A percentile compares a stretch with the other conserved stretches of the same genome.
Evolutionary conservation across 169 alveolate genomes (phyloP).

Genomic region (Eimeria mitis): DNA sequence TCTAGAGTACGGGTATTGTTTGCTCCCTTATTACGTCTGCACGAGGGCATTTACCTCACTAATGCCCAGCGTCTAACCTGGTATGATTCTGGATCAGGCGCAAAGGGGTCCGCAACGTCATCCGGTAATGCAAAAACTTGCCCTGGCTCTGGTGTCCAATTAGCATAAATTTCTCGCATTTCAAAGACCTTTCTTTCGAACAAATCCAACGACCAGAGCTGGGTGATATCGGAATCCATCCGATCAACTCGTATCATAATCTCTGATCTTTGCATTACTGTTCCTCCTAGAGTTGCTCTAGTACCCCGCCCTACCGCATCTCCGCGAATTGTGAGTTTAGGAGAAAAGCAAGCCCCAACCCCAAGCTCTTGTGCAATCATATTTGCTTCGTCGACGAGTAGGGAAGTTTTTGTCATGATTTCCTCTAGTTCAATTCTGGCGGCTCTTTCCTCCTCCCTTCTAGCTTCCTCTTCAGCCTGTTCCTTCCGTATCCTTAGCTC

Average conservation of each 20-base stretch:
- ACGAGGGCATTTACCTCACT: neutral
- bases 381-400: conserved; percentile 81
- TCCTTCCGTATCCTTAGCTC: conserved; percentile 46
- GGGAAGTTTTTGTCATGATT: conserved; percentile 71
- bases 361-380: conserved; percentile 82
- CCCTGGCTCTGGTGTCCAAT: conserved; percentile 44
- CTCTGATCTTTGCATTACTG: conserved; percentile 81
- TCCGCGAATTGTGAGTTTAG: conserved; percentile 72
- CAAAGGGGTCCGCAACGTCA: conserved; percentile 75
- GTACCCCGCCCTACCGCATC: conserved; percentile 57
- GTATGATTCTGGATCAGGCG: conserved; percentile 80
- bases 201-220: conserved; percentile 79
- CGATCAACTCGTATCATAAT: conserved; percentile 81
- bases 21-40: neutral
- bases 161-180: conserved; percentile 77
- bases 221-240: conserved; percentile 71
- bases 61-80: conserved; percentile 11
- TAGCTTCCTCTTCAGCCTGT: conserved; percentile 75
- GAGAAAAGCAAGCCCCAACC: conserved; percentile 78
- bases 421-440: conserved; percentile 79
- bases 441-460: conserved; percentile 74
- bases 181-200: conserved; percentile 80
- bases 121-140: conserved; percentile 38
- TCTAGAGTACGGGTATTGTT: neutral
- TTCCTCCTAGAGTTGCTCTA: conserved; percentile 61